Evolutionary conservation across 163 green algal genomes (phyloP).

Genomic region (Scenedesmus sp.): DNA sequence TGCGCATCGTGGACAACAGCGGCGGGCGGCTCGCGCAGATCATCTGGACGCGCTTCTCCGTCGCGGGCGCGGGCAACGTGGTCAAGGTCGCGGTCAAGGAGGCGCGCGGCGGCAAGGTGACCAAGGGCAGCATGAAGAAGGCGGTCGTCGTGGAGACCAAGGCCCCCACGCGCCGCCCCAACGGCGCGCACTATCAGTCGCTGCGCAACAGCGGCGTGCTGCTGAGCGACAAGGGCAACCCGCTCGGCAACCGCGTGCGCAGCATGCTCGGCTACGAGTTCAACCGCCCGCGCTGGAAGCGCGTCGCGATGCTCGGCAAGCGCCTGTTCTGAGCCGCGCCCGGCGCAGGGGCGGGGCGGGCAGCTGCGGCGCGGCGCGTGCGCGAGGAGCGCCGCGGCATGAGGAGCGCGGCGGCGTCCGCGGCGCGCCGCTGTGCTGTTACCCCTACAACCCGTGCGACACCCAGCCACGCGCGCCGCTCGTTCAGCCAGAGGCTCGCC

Average conservation of each 20-base stretch:
- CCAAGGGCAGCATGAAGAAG: slow-evolving; percentile 57
- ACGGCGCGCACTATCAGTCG: slow-evolving; percentile 64
- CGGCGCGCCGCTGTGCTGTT: no score
- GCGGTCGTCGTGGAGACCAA: slow-evolving; percentile 63
- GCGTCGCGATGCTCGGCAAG: slow-evolving; percentile 54
- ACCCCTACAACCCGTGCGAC: background rate
- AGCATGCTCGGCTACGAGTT: slow-evolving; percentile 62
- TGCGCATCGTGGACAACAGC: slow-evolving; percentile 65
- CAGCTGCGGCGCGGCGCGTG: background rate
- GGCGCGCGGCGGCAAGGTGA: slow-evolving; percentile 60
- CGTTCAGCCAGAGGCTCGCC: no score
- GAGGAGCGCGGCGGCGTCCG: no score
- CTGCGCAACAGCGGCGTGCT: slow-evolving; percentile 60
- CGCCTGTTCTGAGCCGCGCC: slow-evolving; percentile 56
- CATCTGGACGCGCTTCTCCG: slow-evolving; percentile 46
- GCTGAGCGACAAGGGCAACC: slow-evolving; percentile 67
- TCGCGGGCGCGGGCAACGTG: slow-evolving; percentile 22
- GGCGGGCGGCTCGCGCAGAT: slow-evolving; percentile 49
- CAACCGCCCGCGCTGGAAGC: slow-evolving; percentile 61
- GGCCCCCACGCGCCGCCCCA: slow-evolving; percentile 53
- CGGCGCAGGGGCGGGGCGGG: no score
- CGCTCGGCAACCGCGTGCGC: slow-evolving; percentile 61
- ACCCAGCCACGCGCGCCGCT: background rate
- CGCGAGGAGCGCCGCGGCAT: no score
- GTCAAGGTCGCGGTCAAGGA: slow-evolving; percentile 51